Percentiles rank a stretch among this genome's conserved stretches.
phyloP scores from a whole-genome alignment of 2,329 filamentous ascomycete species.

The Paracorniculantispora psalliotae region DNA sequence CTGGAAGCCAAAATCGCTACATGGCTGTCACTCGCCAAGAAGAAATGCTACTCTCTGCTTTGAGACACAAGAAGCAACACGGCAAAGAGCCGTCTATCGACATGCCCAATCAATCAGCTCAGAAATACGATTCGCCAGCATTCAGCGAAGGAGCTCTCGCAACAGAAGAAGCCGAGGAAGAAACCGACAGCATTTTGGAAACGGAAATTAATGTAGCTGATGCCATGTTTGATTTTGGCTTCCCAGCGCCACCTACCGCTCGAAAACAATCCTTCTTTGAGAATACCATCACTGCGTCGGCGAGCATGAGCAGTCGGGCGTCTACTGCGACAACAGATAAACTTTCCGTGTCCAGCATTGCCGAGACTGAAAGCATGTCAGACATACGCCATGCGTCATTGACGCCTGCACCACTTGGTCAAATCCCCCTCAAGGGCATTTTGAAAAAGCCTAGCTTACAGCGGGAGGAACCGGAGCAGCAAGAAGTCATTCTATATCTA shows the following conservation, averaged over 20 bases:
- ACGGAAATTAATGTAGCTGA: conserved; percentile 25
- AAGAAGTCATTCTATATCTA: conserved; percentile 23
- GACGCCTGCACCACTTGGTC: neutral
- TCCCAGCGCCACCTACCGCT: conserved; percentile 29
- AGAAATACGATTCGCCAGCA: conserved; percentile 11
- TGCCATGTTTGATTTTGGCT: conserved; percentile 28
- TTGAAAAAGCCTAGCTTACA: conserved; percentile 18
- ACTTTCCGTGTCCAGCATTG: neutral
- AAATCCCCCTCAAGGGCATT: neutral
- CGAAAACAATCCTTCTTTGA: conserved; percentile 19
- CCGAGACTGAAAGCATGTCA: neutral
- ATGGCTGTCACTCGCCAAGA: conserved; percentile 57
- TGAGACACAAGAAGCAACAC: conserved; percentile 51
- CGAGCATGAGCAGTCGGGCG: neutral
- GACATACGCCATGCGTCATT: neutral
- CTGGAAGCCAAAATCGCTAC: conserved; percentile 35
- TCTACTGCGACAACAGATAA: conserved; percentile 2
- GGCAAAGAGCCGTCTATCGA: conserved; percentile 46
- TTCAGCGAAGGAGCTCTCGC: neutral
- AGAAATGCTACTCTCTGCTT: conserved; percentile 52
- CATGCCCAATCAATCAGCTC: conserved; percentile 34
- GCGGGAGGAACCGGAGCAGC: conserved; percentile 15
- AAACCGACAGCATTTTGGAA: conserved; percentile 8
- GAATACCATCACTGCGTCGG: neutral
- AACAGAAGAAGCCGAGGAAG: neutral